These are phyloP conservation scores for Plasmodium sp. DNA, from an alignment of 169 alveolate genomes.

Conservation along the genomic window DNA sequence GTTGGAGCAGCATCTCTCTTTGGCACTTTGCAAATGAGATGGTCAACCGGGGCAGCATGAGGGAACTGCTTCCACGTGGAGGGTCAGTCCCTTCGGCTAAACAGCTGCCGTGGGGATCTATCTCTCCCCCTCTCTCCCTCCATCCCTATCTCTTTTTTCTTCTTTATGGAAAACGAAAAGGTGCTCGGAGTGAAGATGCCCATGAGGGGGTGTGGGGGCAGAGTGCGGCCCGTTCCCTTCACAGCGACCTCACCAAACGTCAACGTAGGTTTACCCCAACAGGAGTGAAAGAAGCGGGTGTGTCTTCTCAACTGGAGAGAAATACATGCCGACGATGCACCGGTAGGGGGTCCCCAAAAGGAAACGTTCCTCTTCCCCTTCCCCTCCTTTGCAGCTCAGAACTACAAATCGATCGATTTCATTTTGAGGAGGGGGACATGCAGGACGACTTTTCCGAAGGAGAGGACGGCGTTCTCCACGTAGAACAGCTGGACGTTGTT, in stretches of 20 bases:
- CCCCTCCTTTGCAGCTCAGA: background rate
- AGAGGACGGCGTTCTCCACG: constrained; percentile 58
- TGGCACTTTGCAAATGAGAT: background rate
- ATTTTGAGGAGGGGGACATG: constrained; percentile 59
- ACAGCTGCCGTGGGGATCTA: no score
- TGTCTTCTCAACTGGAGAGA: background rate
- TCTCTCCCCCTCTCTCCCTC: no score
- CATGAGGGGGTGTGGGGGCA: background rate
- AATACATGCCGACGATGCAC: background rate
- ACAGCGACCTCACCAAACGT: background rate
- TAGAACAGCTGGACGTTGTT: constrained; percentile 35
- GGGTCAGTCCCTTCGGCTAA: background rate
- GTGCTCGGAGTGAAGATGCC: background rate
- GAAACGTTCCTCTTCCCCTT: background rate
- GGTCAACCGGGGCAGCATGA: background rate
- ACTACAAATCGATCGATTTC: constrained; percentile 51
- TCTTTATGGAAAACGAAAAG: no score
- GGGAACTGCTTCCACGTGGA: background rate
- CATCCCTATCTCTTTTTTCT: no score
- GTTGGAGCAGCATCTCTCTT: background rate
- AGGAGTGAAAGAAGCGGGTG: background rate
- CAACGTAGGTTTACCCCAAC: background rate
- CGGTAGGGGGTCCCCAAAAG: background rate
- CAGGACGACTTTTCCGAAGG: constrained; percentile 7
- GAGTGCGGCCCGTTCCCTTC: background rate